A percentile compares a stretch with the other conserved stretches of the same genome.
Evolutionary conservation across 2,329 filamentous ascomycete species (phyloP).

Genomic region (Fonsecaea erecta): DNA sequence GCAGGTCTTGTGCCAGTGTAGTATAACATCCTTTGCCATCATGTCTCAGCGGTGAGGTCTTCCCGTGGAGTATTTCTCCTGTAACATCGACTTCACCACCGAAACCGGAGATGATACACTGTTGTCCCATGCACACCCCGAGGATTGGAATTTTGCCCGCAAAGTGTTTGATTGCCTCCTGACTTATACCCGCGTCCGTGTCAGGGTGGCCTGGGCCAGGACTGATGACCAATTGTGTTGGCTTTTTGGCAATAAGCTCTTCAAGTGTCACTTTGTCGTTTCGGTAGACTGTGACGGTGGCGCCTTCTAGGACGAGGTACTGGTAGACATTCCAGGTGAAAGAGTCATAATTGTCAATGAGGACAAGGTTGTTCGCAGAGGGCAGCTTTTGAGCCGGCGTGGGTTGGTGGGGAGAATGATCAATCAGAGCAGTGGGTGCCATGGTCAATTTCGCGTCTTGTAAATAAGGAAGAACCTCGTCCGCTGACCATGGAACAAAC

Average conservation of each 20-base stretch:
- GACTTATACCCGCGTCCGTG: constrained; percentile 90
- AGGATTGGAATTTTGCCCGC: constrained; percentile 92
- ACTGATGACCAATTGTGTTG: constrained; percentile 92
- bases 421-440: constrained; percentile 60
- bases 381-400: constrained; percentile 72
- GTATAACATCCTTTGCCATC: constrained; percentile 91
- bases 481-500: neutral
- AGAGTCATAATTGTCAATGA: constrained; percentile 99
- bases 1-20: constrained; percentile 76
- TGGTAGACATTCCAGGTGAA: constrained; percentile 99
- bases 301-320: constrained; percentile 94
- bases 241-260: constrained; percentile 79
- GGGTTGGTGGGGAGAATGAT: constrained; percentile 87
- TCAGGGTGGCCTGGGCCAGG: constrained; percentile 92
- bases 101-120: constrained; percentile 95
- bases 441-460: constrained; percentile 39
- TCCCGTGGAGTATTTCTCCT: constrained; percentile 95
- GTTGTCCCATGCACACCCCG: constrained; percentile 99
- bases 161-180: constrained; percentile 88
- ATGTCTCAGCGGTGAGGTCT: constrained; percentile 88
- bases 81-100: constrained; percentile 90
- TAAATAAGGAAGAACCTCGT: neutral
- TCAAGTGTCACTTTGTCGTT: constrained; percentile 91
- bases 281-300: constrained; percentile 83
- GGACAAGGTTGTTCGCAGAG: constrained; percentile 84